Evolutionary conservation across 2,329 filamentous ascomycete species (phyloP).

Genomic region (Paramyrothecium sp.): DNA sequence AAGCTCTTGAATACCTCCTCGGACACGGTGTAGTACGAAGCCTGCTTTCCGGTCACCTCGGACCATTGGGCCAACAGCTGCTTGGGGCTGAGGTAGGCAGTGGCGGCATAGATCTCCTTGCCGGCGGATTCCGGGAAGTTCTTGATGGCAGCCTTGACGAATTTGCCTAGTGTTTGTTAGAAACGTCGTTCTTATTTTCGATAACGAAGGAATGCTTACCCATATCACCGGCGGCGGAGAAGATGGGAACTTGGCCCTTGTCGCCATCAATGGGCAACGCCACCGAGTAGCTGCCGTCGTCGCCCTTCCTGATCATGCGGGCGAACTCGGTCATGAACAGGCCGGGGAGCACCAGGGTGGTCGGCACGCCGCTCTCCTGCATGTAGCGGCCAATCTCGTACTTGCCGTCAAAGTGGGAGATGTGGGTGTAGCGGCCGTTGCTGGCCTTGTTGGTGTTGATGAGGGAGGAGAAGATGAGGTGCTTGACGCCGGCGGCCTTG

Average conservation of each 20-base stretch:
- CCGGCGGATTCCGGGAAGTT: slow-evolving; percentile 20
- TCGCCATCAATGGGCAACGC: slow-evolving; percentile 25
- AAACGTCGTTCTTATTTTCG: background rate
- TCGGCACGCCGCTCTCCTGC: slow-evolving; percentile 42
- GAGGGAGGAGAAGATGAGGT: slow-evolving; percentile 46
- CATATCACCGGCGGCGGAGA: slow-evolving; percentile 36
- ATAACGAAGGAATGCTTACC: slow-evolving; percentile 22
- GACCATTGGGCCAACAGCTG: slow-evolving; percentile 31
- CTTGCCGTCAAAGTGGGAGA: slow-evolving; percentile 56
- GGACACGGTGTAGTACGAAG: slow-evolving; percentile 25
- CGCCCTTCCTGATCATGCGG: slow-evolving; percentile 22
- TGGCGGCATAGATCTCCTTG: slow-evolving; percentile 33
- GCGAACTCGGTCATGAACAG: slow-evolving; percentile 53
- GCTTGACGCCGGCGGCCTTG: slow-evolving; percentile 40
- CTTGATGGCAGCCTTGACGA: slow-evolving; percentile 31
- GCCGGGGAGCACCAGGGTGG: slow-evolving; percentile 50
- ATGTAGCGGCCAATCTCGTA: slow-evolving; percentile 57
- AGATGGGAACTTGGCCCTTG: slow-evolving; percentile 33
- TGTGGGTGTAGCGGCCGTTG: slow-evolving; percentile 33
- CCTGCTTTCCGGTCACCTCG: slow-evolving; percentile 30
- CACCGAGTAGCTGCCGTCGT: slow-evolving; percentile 25
- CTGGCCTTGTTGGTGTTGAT: slow-evolving; percentile 34
- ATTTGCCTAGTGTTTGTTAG: slow-evolving; percentile 22
- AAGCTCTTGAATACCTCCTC: slow-evolving; percentile 33
- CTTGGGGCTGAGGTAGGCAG: slow-evolving; percentile 32